Evolutionary conservation across 495 filamentous ascomycete genomes (phyloP).

Genomic region (Trichocladium uniseriatum): DNA sequence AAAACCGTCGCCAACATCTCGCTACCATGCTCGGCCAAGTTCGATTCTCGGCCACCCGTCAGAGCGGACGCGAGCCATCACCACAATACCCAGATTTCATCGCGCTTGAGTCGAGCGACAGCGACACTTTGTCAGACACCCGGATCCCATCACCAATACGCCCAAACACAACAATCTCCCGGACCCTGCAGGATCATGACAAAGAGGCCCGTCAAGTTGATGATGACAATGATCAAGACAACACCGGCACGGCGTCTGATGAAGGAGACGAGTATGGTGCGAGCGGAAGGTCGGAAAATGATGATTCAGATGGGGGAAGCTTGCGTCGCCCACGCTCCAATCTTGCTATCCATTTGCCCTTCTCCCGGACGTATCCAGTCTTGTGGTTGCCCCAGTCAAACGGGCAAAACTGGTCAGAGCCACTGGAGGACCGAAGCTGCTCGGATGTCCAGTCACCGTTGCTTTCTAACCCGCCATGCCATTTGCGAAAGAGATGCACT

Average conservation of each 20-base stretch:
- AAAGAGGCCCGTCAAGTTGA: neutral
- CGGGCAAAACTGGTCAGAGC: too few relatives aligned
- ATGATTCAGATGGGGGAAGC: neutral
- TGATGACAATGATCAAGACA: neutral
- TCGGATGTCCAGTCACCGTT: neutral
- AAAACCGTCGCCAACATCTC: neutral
- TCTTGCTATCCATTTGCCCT: neutral
- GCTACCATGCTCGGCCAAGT: neutral
- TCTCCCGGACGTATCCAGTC: neutral
- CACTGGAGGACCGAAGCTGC: neutral
- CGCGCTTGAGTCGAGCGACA: slow-evolving; percentile 2
- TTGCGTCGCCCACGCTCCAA: too few relatives aligned
- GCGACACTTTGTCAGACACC: neutral
- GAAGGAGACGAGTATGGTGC: neutral
- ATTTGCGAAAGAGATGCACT: too few relatives aligned
- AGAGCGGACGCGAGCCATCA: neutral
- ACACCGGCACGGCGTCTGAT: neutral
- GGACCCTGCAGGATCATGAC: too few relatives aligned
- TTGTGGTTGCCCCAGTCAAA: too few relatives aligned
- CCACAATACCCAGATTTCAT: slow-evolving; percentile 6
- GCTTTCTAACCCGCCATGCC: neutral
- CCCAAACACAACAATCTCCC: too few relatives aligned
- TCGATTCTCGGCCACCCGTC: neutral
- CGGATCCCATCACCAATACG: too few relatives aligned
- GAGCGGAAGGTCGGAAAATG: slow-evolving; percentile 3